Evolutionary conservation across 352 stramenopile species (phyloP), one percentile per base, ranked within the genome.

Genomic region (Peronosclerospora sorghi): DNA sequence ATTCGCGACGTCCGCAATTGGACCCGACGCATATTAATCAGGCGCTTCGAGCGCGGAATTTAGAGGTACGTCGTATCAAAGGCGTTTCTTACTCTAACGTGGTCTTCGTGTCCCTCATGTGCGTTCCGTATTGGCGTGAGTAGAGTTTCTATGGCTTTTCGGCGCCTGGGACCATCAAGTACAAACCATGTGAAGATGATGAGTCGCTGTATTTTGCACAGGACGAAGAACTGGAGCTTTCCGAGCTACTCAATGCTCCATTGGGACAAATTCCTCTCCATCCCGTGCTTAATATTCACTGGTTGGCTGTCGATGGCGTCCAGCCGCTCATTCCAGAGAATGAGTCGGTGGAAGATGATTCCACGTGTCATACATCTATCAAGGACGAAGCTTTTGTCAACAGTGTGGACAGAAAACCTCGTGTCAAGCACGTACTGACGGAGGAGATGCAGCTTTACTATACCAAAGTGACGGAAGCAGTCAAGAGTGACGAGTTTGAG

Each of bases 401-500:
- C 49, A 62, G 67, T 32, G 70, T 85, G 21, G 73, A 85, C 51
- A 65, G 75, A 42, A 87, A 88, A 47, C 79, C 70, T 13, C 65
- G 84, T 9, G 76, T 87, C 21, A 91, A 91, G 54, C 79, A 91
- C 62, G 75, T 90, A 43, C 59, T 95, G 27, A 89, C 81, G 3
- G 74, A 91, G 35, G 83, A 95, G 58, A 89, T 95, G 73, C 81
- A 93, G 46, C 50, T 93, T 5, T 95, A 92, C 62, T 95, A 86
- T 45, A 78, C 74, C n/a, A 91, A 85, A 45, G 74, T 91, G 35
- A 91, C 75, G 27, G 75, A 88, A 8, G 79, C 79, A 0, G 60
- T 91, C 44, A 86, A 88, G 46, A 73, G 68, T 48, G 72, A 77
- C 50, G 73, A 85, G 42, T 71, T 70, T 23, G 67, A 82, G 51